Evolutionary conservation across 768 basidiomycete species (phyloP).

Genomic region (Phaeotremella skinneri): DNA sequence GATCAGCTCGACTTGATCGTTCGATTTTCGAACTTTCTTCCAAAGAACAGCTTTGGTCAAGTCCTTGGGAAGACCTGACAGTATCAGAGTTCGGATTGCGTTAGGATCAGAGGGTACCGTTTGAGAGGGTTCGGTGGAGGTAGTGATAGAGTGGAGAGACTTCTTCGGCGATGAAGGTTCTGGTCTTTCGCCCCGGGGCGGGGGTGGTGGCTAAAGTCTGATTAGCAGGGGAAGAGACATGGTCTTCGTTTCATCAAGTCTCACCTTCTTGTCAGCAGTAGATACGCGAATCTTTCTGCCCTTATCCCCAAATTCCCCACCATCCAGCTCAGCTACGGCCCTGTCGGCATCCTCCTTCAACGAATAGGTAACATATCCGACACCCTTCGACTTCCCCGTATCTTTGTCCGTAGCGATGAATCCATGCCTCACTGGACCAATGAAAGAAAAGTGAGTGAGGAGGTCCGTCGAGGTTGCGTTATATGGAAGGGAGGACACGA

Average conservation of each 20-base stretch:
- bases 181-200: constrained; percentile 9
- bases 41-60: constrained; percentile 49
- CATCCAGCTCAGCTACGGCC: constrained; percentile 64
- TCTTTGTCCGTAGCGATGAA: constrained; percentile 81
- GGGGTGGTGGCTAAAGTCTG: constrained; percentile 15
- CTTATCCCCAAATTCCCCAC: constrained; percentile 65
- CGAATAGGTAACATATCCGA: constrained; percentile 93
- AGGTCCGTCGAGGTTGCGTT: constrained; percentile 85
- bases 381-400: constrained; percentile 70
- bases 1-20: constrained; percentile 38
- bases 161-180: not conserved
- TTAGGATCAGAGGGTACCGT: constrained; percentile 59
- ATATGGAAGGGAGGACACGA: constrained; percentile 90
- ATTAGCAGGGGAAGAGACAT: not conserved
- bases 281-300: constrained; percentile 70
- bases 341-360: constrained; percentile 80
- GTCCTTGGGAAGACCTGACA: constrained; percentile 50
- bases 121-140: constrained; percentile 6
- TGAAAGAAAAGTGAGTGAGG: constrained; percentile 87
- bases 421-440: constrained; percentile 88
- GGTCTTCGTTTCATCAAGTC: constrained; percentile 15
- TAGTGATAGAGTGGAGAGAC: not conserved
- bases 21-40: constrained; percentile 49
- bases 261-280: constrained; percentile 78
- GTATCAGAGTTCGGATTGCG: constrained; percentile 69